Evolutionary conservation across 208 protist species (phyloP).

Genomic region (Crithidia sp.): DNA sequence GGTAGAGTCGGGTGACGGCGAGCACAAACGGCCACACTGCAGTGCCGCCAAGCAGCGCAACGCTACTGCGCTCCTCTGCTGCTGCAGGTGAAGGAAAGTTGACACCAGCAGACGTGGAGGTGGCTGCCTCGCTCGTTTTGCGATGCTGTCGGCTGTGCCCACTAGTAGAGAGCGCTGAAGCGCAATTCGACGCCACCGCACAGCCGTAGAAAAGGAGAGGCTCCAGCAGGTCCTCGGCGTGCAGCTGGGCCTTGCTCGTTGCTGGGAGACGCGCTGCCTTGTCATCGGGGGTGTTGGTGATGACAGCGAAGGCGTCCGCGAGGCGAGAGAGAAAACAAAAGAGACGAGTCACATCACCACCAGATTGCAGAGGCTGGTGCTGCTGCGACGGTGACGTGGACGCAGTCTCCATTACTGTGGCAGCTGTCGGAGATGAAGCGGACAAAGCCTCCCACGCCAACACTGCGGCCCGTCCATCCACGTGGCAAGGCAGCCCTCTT

Average conservation of each 20-base stretch:
- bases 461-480: conserved; percentile 10
- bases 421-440: not conserved
- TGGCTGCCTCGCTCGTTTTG: not conserved
- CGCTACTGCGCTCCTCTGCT: not conserved
- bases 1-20: conserved; percentile 29
- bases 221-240: conserved; percentile 14
- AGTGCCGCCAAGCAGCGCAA: conserved; percentile 3
- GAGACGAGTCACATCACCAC: conserved; percentile 4
- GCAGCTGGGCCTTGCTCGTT: conserved; percentile 11
- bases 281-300: no score
- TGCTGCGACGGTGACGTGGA: not conserved
- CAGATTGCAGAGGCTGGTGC: not conserved
- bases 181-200: conserved; percentile 40
- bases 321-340: conserved; percentile 12
- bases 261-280: not conserved
- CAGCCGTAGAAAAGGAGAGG: conserved; percentile 32
- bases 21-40: conserved; percentile 21
- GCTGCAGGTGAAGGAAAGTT: not conserved
- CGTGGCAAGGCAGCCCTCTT: not conserved
- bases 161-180: conserved; percentile 3
- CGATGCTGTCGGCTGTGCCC: not conserved
- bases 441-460: not conserved
- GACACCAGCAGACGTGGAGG: not conserved
- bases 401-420: not conserved
- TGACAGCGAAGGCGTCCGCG: not conserved